phyloP scores from a whole-genome alignment of 306 rosid genomes.

The Rosa rugosa region DNA sequence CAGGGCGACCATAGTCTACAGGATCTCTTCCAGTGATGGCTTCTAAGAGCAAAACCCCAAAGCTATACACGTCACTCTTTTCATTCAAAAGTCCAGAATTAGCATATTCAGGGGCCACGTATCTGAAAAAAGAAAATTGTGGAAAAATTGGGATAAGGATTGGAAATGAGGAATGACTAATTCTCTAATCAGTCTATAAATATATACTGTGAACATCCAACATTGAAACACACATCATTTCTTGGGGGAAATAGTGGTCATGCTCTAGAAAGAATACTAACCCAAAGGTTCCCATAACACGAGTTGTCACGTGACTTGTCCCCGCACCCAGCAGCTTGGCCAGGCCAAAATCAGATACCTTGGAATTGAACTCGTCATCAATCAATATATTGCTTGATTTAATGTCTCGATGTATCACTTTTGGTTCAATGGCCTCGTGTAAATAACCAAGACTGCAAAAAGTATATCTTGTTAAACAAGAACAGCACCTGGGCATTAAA shows the following conservation, averaged over 20 bases:
- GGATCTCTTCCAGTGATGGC: constrained; percentile 93
- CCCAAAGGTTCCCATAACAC: constrained; percentile 99
- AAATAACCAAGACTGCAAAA: constrained; percentile 80
- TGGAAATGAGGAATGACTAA: constrained; percentile 1
- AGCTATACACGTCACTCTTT: constrained; percentile 93
- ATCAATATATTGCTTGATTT: constrained; percentile 93
- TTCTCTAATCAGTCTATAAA: not conserved
- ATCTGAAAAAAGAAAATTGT: constrained; percentile 40
- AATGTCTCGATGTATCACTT: constrained; percentile 89
- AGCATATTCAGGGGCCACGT: constrained; percentile 94
- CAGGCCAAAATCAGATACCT: constrained; percentile 95
- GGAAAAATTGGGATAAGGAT: not conserved
- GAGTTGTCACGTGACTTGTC: constrained; percentile 84
- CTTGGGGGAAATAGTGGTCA: constrained; percentile 10
- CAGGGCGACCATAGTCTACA: constrained; percentile 82
- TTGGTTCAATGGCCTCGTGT: constrained; percentile 95
- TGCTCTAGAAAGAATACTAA: constrained; percentile 35
- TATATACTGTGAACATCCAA: not conserved
- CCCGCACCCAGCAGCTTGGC: constrained; percentile 94
- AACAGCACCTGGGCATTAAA: constrained; percentile 12
- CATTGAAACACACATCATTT: constrained; percentile 5
- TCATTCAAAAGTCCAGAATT: constrained; percentile 88
- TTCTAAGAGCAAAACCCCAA: constrained; percentile 82
- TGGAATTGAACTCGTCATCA: constrained; percentile 85
- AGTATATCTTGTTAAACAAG: constrained; percentile 27